Evolutionary conservation across 169 alveolate species (phyloP).

Genomic region (Plasmodium gonderi): DNA sequence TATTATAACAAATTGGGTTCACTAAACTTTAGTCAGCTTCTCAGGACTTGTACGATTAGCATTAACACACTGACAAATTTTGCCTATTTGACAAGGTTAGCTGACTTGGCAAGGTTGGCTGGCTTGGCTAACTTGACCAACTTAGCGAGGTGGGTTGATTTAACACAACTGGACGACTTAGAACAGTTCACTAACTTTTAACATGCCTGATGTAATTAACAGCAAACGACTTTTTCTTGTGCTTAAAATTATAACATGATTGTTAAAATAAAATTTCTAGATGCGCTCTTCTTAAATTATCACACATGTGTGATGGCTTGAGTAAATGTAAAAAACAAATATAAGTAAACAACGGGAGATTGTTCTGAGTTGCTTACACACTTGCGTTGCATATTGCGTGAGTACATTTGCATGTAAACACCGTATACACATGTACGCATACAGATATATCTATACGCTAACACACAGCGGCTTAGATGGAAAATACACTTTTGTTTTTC

Average conservation of each 20-base stretch:
- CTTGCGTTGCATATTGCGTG: neutral
- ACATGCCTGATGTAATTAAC: neutral
- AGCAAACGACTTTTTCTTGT: neutral
- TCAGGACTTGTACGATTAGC: neutral
- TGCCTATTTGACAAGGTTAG: too few relatives aligned
- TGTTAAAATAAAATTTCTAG: neutral
- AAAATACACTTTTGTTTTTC: neutral
- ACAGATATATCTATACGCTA: neutral
- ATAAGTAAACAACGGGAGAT: neutral
- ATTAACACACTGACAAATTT: neutral
- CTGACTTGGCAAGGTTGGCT: too few relatives aligned
- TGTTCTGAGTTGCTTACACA: neutral
- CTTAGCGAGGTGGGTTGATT: neutral
- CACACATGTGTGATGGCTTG: neutral
- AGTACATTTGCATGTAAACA: too few relatives aligned
- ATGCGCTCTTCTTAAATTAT: neutral
- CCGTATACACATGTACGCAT: neutral
- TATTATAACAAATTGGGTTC: neutral
- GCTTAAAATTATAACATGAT: neutral
- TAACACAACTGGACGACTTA: neutral
- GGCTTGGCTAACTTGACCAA: too few relatives aligned
- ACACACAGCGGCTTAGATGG: neutral
- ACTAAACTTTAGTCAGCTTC: neutral
- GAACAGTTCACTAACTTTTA: too few relatives aligned
- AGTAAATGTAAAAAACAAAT: neutral